Percentiles rank a stretch among this genome's conserved stretches.
Conservation (phyloP, 1,284 basidiomycete species). For the Ceratorhiza oryzae-sativae region DNA sequence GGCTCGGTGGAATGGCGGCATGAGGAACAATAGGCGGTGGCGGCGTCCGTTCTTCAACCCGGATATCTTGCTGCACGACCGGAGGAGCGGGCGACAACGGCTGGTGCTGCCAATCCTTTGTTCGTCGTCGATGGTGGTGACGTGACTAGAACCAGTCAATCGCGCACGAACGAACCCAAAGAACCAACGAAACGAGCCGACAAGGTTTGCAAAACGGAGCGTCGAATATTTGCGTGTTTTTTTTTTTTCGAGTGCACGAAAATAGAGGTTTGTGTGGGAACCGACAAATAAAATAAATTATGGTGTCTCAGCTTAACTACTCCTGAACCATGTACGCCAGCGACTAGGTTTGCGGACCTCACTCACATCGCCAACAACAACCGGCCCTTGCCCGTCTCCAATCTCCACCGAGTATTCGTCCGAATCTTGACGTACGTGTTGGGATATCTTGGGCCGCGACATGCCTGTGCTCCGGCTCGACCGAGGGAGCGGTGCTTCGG, state of each 20-base stretch:
- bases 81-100: slow-evolving; percentile 30
- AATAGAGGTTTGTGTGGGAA: background rate
- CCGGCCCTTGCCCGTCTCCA: background rate
- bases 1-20: background rate
- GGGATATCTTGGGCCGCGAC: background rate
- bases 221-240: no score
- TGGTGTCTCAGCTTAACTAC: slow-evolving; percentile 37
- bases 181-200: background rate
- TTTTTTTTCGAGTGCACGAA: background rate
- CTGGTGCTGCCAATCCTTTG: background rate
- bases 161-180: background rate
- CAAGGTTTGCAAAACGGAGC: no score
- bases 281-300: slow-evolving; percentile 32
- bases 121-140: background rate
- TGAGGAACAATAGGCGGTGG: slow-evolving; percentile 18
- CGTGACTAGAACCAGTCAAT: background rate
- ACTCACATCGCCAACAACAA: slow-evolving; percentile 32
- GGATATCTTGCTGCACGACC: slow-evolving; percentile 19
- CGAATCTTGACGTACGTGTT: slow-evolving; percentile 21
- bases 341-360: slow-evolving; percentile 35
- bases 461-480: background rate
- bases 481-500: slow-evolving; percentile 1
- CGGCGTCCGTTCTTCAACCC: background rate
- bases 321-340: slow-evolving; percentile 32
- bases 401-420: slow-evolving; percentile 19